Evolutionary conservation across 1,284 basidiomycete species (phyloP).

Genomic region (Exobasidium cylindrosporum): DNA sequence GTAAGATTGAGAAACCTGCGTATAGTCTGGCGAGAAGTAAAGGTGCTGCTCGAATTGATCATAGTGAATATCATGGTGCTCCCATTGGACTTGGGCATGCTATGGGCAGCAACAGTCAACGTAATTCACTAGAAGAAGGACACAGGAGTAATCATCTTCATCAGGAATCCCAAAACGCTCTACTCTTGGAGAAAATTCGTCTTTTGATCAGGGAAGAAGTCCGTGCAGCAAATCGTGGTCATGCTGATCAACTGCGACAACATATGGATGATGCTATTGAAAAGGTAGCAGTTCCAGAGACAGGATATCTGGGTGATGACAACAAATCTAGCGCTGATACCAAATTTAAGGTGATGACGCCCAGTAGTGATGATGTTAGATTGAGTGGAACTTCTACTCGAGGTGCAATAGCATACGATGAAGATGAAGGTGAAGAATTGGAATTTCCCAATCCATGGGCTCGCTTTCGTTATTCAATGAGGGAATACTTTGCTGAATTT

Average conservation of each 20-base stretch:
- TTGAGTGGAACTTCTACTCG: too few species aligned
- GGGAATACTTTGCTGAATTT: slow-evolving; percentile 30
- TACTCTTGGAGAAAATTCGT: not conserved
- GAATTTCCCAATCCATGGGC: slow-evolving; percentile 28
- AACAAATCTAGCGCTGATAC: not conserved
- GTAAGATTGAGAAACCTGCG: not conserved
- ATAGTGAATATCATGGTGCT: not conserved
- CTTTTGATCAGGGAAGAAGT: not conserved
- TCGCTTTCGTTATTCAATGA: slow-evolving; percentile 25
- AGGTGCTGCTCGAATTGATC: not conserved
- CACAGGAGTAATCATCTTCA: not conserved
- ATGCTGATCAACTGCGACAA: not conserved
- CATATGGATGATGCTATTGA: not conserved
- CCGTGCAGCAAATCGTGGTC: not conserved
- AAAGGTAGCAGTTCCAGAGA: not conserved
- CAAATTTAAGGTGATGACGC: not conserved
- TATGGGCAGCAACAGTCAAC: not conserved
- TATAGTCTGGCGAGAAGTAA: not conserved
- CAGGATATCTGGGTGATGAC: not conserved
- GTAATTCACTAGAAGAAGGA: not conserved
- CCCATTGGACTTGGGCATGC: not conserved
- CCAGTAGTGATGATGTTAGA: not conserved
- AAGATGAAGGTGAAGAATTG: slow-evolving; percentile 3
- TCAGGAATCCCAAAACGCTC: not conserved
- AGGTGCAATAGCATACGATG: too few species aligned